These are phyloP conservation scores for Heliamphora exappendiculata DNA, from an alignment of 148 eudicot genomes.

Conservation along the genomic window DNA sequence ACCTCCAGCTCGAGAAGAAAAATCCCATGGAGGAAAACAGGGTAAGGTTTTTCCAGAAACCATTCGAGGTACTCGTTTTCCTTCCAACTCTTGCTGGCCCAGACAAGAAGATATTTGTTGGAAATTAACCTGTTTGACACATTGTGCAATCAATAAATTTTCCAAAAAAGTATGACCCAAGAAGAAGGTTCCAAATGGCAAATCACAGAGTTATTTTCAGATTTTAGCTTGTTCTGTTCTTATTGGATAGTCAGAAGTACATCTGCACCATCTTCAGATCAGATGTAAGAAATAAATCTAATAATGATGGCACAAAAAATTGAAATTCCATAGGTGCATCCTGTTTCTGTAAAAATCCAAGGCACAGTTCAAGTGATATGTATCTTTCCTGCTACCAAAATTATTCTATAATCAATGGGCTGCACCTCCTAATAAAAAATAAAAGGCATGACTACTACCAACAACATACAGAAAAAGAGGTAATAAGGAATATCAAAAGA, in stretches of 20 bases:
- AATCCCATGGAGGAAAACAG: conserved; percentile 87
- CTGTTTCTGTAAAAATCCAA: background rate
- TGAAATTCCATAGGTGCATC: background rate
- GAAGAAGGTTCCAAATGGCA: conserved; percentile 9
- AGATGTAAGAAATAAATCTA: background rate
- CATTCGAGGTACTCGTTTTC: conserved; percentile 98
- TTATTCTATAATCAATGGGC: background rate
- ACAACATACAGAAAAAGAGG: background rate
- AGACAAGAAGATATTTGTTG: conserved; percentile 91
- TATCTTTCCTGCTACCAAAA: background rate
- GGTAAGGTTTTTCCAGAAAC: conserved; percentile 97
- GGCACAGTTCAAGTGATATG: background rate
- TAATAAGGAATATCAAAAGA: background rate
- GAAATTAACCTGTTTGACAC: conserved; percentile 65
- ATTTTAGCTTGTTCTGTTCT: conserved; percentile 1
- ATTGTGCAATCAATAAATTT: background rate
- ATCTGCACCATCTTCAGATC: background rate
- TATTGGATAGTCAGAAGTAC: background rate
- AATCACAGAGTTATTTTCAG: background rate
- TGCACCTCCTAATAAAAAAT: background rate
- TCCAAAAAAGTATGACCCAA: background rate
- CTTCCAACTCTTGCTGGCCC: conserved; percentile 98
- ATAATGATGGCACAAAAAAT: background rate
- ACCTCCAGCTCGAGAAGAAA: conserved; percentile 89
- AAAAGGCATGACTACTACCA: background rate